Base-by-base conservation (phyloP, 306 rosid species). In the Corylus heterophylla region DNA sequence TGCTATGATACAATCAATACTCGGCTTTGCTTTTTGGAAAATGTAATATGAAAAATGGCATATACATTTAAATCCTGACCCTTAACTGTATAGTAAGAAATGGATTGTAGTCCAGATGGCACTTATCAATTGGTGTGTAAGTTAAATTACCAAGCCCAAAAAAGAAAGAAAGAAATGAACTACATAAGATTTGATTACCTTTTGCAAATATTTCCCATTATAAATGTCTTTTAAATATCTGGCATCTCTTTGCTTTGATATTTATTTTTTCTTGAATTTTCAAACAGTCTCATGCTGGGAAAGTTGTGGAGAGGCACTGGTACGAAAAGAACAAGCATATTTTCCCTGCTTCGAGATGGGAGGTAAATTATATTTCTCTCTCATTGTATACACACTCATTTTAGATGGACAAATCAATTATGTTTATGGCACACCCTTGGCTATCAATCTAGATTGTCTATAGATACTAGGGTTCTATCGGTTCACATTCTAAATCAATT, bases 311-410 rank as follows among this genome's bases (percentile, higher is more conserved):
- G 89, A 90, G 97, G 89, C 98, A 95, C 77, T 95, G 98, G 98
- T 95, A 92, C 73, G 98, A 95, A 85, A 95, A 91, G 92, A 92
- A 95, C 89, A 95, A 95, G 88, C 98, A 91, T 82, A 95, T 95
- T 66, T 95, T 92, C 81, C 98, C 98, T 54, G 98, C 98, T 80
- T 95, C 98, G 74, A 95, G 98, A 92, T 95, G 98, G 98, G 97
- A 92, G 97, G 98, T 91, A 54, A 22, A 31, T 31, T 31, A 31
- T 31, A 45, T 51, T 64, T 64, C 64, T 84, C 83, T 81, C 61
- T 77, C 17, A 55, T 25, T 44, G 17, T 29, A 0, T 12, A 13
- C 44, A 5, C 14, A 13, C 47, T 35, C 12, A 39, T 37, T 66
- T 66, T 63, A 31, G 20, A 58, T 63, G 31, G 69, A 63, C 45